Base-by-base conservation (phyloP, 176 grass and related monocot species). In the Pharus latifolius region DNA sequence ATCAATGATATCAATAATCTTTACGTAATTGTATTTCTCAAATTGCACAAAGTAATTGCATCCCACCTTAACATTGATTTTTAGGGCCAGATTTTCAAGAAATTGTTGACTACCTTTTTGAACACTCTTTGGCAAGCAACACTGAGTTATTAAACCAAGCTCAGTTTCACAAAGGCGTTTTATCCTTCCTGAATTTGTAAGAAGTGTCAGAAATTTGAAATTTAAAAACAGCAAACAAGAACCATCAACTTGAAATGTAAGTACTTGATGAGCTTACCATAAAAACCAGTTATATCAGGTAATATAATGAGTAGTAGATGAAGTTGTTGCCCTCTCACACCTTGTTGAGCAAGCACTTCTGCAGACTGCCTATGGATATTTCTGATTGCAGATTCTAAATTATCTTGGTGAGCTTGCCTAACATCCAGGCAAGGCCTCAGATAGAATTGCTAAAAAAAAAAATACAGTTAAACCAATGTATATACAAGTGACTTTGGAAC, bases 41-140 rank as follows among this genome's bases (percentile, higher is more conserved):
- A 14, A 69, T 10, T 54, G 22, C 3, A 27, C 38, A 47, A 19
- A n/a, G 19, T 46, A 66, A 18, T 2, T n/a, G 24, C 7, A 49
- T 47, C 69, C 31, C 67, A 98, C 89, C 94, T 98, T 98, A 10
- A 88, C 78, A 35, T 98, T 98, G 48, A 98, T 93, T 87, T 92
- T 97, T 58, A 92, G 55, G 25, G 83, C 78, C 33, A 90, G 65
- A 80, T 98, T 93, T 88, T 83, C 71, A 30, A 89, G 74, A 74
- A 78, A 93, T 12, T 89, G 75, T 25, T 77, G 67, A 2, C 49
- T 83, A 49, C 82, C 82, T 73, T 82, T 92, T 8, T 64, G 54
- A 60, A 84, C 55, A 47, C 86, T 93, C 30, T 32, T 86, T n/a
- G 90, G 82, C 14, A 69, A 9, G 22, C 85, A 93, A 46, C 90